Evolutionary conservation across 176 grass and related monocot species (phyloP).

Genomic region (Musa beccarii): DNA sequence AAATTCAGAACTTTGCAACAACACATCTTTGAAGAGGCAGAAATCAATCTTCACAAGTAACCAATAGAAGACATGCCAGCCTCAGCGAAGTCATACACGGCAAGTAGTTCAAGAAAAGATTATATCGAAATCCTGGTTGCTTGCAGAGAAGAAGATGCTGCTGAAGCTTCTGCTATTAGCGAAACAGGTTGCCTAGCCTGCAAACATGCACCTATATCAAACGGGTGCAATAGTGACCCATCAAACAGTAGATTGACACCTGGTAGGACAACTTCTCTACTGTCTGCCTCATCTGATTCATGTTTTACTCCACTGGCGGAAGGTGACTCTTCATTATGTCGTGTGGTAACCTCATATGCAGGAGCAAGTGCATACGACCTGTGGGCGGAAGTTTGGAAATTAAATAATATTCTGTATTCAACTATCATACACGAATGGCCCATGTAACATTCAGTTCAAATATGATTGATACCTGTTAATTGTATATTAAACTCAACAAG

Average conservation of each 20-base stretch:
- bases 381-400: conserved; percentile 3
- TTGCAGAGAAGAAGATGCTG: conserved; percentile 38
- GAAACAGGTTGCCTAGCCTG: conserved; percentile 78
- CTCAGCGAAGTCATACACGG: not conserved
- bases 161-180: conserved; percentile 77
- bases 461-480: not conserved
- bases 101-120: not conserved
- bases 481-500: not conserved
- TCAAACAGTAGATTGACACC: conserved; percentile 94
- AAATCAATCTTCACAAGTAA: not conserved
- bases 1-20: not conserved
- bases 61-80: not conserved
- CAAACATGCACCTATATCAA: conserved; percentile 80
- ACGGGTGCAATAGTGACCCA: conserved; percentile 58
- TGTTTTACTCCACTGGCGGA: conserved; percentile 33
- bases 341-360: conserved; percentile 36
- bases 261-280: conserved; percentile 61
- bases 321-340: conserved; percentile 45
- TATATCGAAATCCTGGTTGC: conserved; percentile 16
- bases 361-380: conserved; percentile 70
- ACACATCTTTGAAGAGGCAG: not conserved
- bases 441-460: not conserved
- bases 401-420: not conserved
- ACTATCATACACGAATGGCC: conserved; percentile 1
- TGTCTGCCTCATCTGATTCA: conserved; percentile 68